Conservation (phyloP, 2,329 filamentous ascomycete genomes). For the Aspergillus amoenus region DNA sequence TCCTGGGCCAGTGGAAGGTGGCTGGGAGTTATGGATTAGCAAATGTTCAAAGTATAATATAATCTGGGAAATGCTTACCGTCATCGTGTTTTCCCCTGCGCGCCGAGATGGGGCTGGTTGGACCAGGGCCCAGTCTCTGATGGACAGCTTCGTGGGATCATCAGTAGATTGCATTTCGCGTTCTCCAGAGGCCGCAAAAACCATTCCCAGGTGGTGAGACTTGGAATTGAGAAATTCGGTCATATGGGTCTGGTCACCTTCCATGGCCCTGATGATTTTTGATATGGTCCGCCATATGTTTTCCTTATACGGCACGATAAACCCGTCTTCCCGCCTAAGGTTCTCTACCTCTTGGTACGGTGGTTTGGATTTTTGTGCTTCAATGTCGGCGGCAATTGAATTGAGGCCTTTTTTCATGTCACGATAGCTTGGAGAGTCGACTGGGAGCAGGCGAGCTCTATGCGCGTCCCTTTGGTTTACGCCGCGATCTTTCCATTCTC, state of each 20-base stretch:
- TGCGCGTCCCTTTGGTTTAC: background rate
- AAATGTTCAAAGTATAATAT: background rate
- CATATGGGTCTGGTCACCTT: background rate
- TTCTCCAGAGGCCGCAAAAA: background rate
- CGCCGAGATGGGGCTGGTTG: background rate
- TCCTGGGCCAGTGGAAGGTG: background rate
- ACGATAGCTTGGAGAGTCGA: background rate
- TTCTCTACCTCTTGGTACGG: too few relatives aligned
- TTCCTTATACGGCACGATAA: background rate
- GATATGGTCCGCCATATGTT: background rate
- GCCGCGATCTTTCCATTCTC: background rate
- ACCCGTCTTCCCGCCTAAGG: background rate
- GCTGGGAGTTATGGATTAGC: background rate
- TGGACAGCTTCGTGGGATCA: background rate
- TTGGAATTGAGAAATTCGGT: background rate
- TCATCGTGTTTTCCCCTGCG: background rate
- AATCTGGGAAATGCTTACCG: background rate
- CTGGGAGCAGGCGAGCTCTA: background rate
- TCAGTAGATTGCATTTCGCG: background rate
- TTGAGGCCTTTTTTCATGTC: background rate
- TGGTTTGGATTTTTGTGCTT: background rate
- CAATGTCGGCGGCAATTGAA: background rate
- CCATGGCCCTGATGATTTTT: too few relatives aligned
- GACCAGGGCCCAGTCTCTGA: background rate
- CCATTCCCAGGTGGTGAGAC: background rate